Conservation (phyloP, 1,139 yeast genomes). For the Petasospora rhodanensis region DNA sequence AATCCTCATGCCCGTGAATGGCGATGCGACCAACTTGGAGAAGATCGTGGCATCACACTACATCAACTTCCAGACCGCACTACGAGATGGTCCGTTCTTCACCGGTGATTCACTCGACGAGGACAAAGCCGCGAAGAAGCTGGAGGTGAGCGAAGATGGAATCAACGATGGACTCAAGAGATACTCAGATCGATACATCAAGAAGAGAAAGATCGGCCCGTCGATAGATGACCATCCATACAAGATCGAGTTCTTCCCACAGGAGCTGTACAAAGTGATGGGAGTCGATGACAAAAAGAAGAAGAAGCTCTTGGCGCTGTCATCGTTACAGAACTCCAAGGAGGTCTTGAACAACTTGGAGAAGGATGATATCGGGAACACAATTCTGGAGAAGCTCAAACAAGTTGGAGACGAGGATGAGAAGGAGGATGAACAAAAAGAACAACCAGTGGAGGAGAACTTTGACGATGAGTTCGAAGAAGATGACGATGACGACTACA, state of each 20-base stretch:
- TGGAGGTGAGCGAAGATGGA: conserved; percentile 34
- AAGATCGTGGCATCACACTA: conserved; percentile 60
- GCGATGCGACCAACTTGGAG: conserved; percentile 53
- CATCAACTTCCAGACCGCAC: conserved; percentile 49
- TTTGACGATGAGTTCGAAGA: conserved; percentile 70
- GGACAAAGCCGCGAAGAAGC: conserved; percentile 14
- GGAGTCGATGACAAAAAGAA: conserved; percentile 56
- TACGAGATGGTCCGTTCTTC: conserved; percentile 74
- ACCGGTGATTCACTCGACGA: conserved; percentile 49
- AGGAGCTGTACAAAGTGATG: conserved; percentile 72
- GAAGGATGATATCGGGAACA: conserved; percentile 29
- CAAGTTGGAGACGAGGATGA: conserved; percentile 58
- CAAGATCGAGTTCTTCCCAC: conserved; percentile 66
- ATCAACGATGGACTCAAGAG: conserved; percentile 61
- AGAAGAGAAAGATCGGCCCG: conserved; percentile 69
- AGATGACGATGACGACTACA: conserved; percentile 62
- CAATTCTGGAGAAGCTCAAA: conserved; percentile 56
- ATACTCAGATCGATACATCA: conserved; percentile 69
- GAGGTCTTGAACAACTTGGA: conserved; percentile 26
- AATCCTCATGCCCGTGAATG: conserved; percentile 63
- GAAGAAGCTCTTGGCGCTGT: conserved; percentile 47
- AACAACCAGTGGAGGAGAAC: conserved; percentile 42
- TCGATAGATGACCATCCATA: conserved; percentile 84
- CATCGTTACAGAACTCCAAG: conserved; percentile 37
- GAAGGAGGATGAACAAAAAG: conserved; percentile 33